Percentiles rank a stretch among this genome's conserved stretches.
Evolutionary conservation across 2,329 filamentous ascomycete genomes (phyloP).

Genomic region (Neonectria ditissima): DNA sequence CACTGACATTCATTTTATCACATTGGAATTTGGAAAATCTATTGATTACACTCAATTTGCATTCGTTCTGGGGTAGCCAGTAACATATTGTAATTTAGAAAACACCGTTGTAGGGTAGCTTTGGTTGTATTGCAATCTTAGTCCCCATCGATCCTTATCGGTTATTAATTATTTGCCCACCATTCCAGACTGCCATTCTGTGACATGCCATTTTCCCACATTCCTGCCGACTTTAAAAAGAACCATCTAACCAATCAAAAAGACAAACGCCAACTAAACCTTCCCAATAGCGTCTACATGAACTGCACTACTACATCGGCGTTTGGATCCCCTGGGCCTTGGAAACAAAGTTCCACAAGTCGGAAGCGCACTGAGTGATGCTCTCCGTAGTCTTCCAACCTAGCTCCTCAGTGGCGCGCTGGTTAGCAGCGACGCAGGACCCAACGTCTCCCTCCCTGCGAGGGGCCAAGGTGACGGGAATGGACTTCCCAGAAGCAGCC

Average conservation of each 20-base stretch:
- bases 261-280: background rate
- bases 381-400: slow-evolving; percentile 50
- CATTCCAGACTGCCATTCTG: too few species aligned
- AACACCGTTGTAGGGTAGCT: too few species aligned
- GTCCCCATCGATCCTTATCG: too few species aligned
- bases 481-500: slow-evolving; percentile 49
- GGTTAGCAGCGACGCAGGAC: slow-evolving; percentile 55
- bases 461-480: slow-evolving; percentile 52
- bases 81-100: too few species aligned
- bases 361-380: slow-evolving; percentile 28
- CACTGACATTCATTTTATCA: too few species aligned
- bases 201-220: background rate
- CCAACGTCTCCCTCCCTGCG: slow-evolving; percentile 57
- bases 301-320: background rate
- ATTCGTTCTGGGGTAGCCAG: too few species aligned
- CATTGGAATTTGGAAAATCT: too few species aligned
- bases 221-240: background rate
- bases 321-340: slow-evolving; percentile 1
- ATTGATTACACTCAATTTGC: too few species aligned
- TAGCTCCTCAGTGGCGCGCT: slow-evolving; percentile 55
- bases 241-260: background rate
- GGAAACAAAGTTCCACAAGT: slow-evolving; percentile 32
- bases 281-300: background rate
- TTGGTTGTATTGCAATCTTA: too few species aligned
- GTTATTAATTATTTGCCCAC: too few species aligned